Evolutionary conservation across 1,139 yeast species (phyloP).

Genomic region (Taphrina flavorubra): DNA sequence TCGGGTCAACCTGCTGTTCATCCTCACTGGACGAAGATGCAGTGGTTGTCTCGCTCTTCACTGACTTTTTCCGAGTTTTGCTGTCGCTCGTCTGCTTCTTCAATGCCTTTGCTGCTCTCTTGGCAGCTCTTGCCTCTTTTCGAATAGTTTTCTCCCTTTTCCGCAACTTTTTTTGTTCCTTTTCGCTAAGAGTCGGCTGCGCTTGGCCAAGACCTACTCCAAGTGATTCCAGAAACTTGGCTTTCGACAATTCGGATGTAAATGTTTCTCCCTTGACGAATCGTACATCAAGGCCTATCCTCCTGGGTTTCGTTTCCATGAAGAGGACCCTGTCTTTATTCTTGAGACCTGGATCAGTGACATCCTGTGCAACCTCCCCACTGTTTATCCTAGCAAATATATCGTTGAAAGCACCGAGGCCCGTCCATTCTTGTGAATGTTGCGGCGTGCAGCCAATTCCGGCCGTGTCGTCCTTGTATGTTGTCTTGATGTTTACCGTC

Average conservation of each 20-base stretch:
- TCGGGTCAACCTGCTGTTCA: not conserved
- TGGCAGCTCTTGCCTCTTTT: constrained; percentile 25
- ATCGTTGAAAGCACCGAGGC: constrained; percentile 90
- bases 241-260: constrained; percentile 50
- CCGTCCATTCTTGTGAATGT: constrained; percentile 76
- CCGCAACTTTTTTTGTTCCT: constrained; percentile 19
- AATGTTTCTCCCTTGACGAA: constrained; percentile 49
- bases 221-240: constrained; percentile 37
- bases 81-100: constrained; percentile 4
- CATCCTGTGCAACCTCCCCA: constrained; percentile 40
- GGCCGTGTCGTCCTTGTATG: constrained; percentile 75
- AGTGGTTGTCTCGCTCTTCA: constrained; percentile 1
- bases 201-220: constrained; percentile 17
- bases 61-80: constrained; percentile 3
- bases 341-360: constrained; percentile 17
- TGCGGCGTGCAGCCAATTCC: constrained; percentile 85
- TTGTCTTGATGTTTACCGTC: constrained; percentile 71
- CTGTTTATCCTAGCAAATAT: constrained; percentile 78
- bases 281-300: constrained; percentile 48
- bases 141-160: constrained; percentile 25
- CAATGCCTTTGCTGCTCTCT: constrained; percentile 18
- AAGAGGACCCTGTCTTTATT: constrained; percentile 35
- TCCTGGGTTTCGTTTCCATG: constrained; percentile 21
- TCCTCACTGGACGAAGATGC: constrained; percentile 1
- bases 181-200: not conserved